These are phyloP conservation scores for Globisporangium sylvaticum DNA, from an alignment of 352 stramenopile species.

Conservation along the genomic window DNA sequence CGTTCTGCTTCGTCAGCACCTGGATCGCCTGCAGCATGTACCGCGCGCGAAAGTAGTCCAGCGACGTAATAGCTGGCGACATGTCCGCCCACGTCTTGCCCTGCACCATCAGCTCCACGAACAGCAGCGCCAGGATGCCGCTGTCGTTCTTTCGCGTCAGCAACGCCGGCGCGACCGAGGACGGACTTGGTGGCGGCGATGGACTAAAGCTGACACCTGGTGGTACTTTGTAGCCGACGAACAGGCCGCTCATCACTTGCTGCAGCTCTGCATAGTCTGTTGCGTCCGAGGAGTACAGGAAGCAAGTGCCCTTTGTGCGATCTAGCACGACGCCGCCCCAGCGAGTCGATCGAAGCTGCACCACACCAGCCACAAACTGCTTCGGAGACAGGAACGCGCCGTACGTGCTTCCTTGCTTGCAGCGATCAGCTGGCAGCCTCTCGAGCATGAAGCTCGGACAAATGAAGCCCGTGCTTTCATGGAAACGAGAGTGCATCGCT, in stretches of 20 bases:
- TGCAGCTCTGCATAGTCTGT: not conserved
- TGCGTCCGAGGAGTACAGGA: not conserved
- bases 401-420: not conserved
- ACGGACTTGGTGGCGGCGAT: not conserved
- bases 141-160: slow-evolving; percentile 2
- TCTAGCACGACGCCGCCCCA: slow-evolving; percentile 10
- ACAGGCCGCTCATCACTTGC: not conserved
- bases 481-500: slow-evolving; percentile 4
- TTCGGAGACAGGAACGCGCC: slow-evolving; percentile 12
- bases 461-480: slow-evolving; percentile 1
- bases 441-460: slow-evolving; percentile 10
- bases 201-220: not conserved
- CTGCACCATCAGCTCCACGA: slow-evolving; percentile 8
- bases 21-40: slow-evolving; percentile 14
- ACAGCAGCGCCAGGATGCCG: slow-evolving; percentile 12
- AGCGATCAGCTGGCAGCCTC: not conserved
- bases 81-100: slow-evolving; percentile 7
- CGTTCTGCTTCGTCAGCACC: slow-evolving; percentile 8
- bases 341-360: slow-evolving; percentile 5
- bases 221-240: not conserved
- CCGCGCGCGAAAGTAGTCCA: slow-evolving; percentile 14
- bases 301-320: not conserved
- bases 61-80: not conserved
- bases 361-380: not conserved
- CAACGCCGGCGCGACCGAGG: not conserved